Evolutionary conservation across 805 yeast species (phyloP), one percentile per base, ranked within the genome.

Genomic region (Saturnispora dispora): DNA sequence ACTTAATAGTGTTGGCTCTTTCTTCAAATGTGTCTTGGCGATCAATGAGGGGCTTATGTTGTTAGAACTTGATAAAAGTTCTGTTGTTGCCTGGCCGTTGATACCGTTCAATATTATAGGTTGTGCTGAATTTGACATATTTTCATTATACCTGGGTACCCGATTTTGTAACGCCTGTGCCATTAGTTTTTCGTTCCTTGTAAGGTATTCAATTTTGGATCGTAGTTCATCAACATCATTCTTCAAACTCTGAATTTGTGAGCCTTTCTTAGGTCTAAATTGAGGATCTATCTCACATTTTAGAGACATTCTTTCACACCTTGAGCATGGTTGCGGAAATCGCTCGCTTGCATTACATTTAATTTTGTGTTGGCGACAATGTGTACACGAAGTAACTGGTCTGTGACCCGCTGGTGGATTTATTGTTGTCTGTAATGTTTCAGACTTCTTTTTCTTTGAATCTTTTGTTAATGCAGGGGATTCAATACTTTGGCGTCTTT

Each of bases 351-450:
- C 97, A 63, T 90, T 88, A 68, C 97, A 90, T 63, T 85, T 85
- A 65, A 90, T 88, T 67, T 90, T 90, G 65, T 89, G 96, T 63
- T 90, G 96, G 48, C 97, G 79, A 63, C 97, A 90, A 64, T 88
- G 93, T 0, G 96, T 87, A 63, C 97, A 90, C 3, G 96, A 85
- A 0, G 96, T 88, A 1, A 89, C 95, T 0, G 96, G 96, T 51
- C 96, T 70, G 60, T 86, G 91, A 2, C 83, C 82, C 0, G 79
- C 74, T 17, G 64, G 60, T 32, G 48, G 40, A 17, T 44, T 32
- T n/a, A 27, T 39, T 7, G 41, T 15, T 11, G 30, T 45, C 18
- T 35, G 30, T 22, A 28, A 35, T 22, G 17, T n/a, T 7, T 40
- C 52, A 6, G 47, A 15, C 35, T 48, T 45, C 20, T 48, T 44